These are phyloP conservation scores for Vigna mungo DNA, from an alignment of 306 rosid species.

Conservation along the genomic window DNA sequence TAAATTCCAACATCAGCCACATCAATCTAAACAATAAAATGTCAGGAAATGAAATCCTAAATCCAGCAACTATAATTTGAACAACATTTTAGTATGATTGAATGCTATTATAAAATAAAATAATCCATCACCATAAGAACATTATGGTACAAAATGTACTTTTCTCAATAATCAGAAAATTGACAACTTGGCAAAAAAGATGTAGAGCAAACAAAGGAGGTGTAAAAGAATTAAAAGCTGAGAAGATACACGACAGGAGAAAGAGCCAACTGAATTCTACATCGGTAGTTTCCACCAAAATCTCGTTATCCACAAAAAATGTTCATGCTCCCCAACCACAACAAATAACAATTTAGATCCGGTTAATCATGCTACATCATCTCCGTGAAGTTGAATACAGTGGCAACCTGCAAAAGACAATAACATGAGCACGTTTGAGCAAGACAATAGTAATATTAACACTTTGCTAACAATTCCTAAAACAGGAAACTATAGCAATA, in stretches of 20 bases:
- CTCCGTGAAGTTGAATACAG: neutral
- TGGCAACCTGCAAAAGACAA: constrained; percentile 33
- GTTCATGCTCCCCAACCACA: neutral
- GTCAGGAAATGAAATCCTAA: too few species aligned
- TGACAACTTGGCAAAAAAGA: constrained; percentile 9
- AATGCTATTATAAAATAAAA: neutral
- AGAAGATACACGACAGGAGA: too few species aligned
- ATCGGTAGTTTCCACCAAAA: constrained; percentile 30
- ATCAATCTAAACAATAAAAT: too few species aligned
- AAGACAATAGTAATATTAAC: neutral
- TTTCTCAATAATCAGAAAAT: neutral
- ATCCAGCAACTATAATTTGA: too few species aligned
- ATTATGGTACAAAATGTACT: constrained; percentile 21
- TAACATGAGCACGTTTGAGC: constrained; percentile 8
- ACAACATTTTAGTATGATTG: neutral
- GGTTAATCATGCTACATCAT: constrained; percentile 10
- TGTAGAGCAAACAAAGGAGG: constrained; percentile 12
- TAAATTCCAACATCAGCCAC: too few species aligned
- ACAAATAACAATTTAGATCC: neutral
- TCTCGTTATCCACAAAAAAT: constrained; percentile 21
- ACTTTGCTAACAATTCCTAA: neutral
- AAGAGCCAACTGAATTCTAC: constrained; percentile 23
- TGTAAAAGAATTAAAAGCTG: constrained; percentile 10
- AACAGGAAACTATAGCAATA: neutral
- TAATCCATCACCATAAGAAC: constrained; percentile 11